Evolutionary conservation across 306 rosid species (phyloP), one percentile per base, ranked within the genome.

Genomic region (Citrullus amarus): DNA sequence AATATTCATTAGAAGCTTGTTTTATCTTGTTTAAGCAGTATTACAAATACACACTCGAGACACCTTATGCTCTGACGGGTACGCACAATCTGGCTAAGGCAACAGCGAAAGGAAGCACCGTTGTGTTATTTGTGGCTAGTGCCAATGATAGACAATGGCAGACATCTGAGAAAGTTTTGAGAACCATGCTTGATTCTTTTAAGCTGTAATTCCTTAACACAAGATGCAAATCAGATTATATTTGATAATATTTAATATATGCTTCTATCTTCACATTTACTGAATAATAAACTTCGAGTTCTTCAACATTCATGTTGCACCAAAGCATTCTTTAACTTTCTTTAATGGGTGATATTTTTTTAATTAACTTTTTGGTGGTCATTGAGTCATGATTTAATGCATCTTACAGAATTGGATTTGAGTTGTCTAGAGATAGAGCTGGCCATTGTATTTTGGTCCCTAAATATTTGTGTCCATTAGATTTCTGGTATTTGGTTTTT

Each of bases 71-170:
- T 48, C 88, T 91, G 43, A 95, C 98, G 6, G 98, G 98, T 36
- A 82, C 97, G 4, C 98, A 92, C 88, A 95, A 95, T 82, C 97
- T 95, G 61, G 98, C 97, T 15, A 92, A 92, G 84, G 98, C 98
- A 81, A 95, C 97, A 6, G 97, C 98, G 13, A 95, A 95, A 83
- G 98, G 97, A 81, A 92, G 83, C 90, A 95, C 98, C 1, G 97
- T 95, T 46, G 88, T 95, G 62, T 80, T 95, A 61, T 95, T 92
- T 81, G 98, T 95, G 78, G 97, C 87, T 3, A 95, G 98, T 74
- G 97, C 98, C 75, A 95, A 79, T 72, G 98, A 92, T 81, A 92
- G 91, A 81, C 98, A 95, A 66, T 95, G 98, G 97, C 97, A 73
- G 80, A 32, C 92, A 34, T 87, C 92, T 73, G 57, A 92, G 87